Base-by-base conservation (phyloP, 768 basidiomycete genomes). In the Solioccasus polychromus region DNA sequence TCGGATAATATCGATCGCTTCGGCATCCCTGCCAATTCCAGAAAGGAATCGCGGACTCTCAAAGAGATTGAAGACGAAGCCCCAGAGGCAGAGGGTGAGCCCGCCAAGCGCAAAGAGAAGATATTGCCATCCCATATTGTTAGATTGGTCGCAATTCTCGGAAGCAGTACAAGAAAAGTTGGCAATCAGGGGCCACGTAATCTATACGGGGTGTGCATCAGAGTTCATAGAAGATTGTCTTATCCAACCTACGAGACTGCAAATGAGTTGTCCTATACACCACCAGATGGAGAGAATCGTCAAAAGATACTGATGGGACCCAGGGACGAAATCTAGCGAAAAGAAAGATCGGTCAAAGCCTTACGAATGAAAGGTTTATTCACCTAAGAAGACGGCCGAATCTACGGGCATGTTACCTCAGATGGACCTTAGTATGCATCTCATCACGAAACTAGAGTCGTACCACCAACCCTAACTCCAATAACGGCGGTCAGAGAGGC, bases 51-150 rank as follows among this genome's bases (percentile, higher is more conserved):
- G 74, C 2, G 79, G 82, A 38, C 77, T 79, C 53, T 82, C 80
- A 37, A 77, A 60, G 12, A 82, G 67, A 22, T 63, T 61, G 64
- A 83, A 82, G 22, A 68, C 52, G 57, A 78, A 75, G 10, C 57
- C 66, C 71, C 77, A 81, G n/a, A 80, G 60, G 42, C 79, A 47
- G 29, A 83, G 66, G 20, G 72, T 78, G 31, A 81, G 49, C 8
- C 70, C 78, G 3, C 80, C 78, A 30, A 80, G 71, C 0, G 70
- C 69, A 57, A 78, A 73, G 25, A 80, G 62, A 20, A 80, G 70
- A 54, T 82, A 82, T 23, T 81, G 68, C 81, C 82, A 83, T 19
- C 82, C 80, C 80, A 79, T 82, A 51, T 82, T 83, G 17, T 75
- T 51, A 3, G 68, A 59, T 38, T 66, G 71, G 29, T 68, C 47